Base-by-base conservation (phyloP, 2,329 filamentous ascomycete species). In the Aspergillus hiratsukae region DNA sequence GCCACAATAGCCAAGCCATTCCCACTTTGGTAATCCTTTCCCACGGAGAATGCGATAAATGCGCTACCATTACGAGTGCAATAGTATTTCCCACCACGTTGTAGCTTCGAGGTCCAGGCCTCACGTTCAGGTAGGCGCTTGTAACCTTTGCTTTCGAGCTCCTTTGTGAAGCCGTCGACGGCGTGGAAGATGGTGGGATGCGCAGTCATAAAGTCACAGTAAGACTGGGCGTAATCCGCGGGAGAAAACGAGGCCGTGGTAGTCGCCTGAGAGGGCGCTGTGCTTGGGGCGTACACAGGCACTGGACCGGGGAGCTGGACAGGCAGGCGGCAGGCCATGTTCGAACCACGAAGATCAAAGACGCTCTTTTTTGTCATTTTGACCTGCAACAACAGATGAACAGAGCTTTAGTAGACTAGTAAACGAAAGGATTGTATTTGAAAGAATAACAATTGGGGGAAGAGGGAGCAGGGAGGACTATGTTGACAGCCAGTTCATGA, bases 161-260 rank as follows among this genome's bases (percentile, higher is more conserved):
- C 87, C 56, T 81, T 79, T 66, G 87, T 86, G 71, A 96, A 90
- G 65, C 90, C 84, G 56, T 86, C 83, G 28, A 97, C 91, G 1
- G 90, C 86, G 69, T 99, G 94, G 73, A 96, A 99, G 49, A 97
- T 84, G 8, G 94, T 97, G 0, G 94, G 94, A 70, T 97, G 96
- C 60, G 89, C 83, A 48, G 86, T 89, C 78, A 97, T 83, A 71
- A 97, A 97, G 52, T 90, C 83, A 71, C 88, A 87, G 72, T 96
- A 97, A 0, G 91, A 90, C 75, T 91, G 81, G 8, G 90, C 89
- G 72, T 91, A 96, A 57, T 80, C 81, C 66, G 86, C 85, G 4
- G 76, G 74, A 10, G 61, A 63, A 52, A 75, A 45, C 45, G 57
- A 53, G 37, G 53, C 46, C 31, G 59, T 54, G n/a, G 48, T 48